Conservation (phyloP, 176 grass and related monocot species). For the Musa itinerans region DNA sequence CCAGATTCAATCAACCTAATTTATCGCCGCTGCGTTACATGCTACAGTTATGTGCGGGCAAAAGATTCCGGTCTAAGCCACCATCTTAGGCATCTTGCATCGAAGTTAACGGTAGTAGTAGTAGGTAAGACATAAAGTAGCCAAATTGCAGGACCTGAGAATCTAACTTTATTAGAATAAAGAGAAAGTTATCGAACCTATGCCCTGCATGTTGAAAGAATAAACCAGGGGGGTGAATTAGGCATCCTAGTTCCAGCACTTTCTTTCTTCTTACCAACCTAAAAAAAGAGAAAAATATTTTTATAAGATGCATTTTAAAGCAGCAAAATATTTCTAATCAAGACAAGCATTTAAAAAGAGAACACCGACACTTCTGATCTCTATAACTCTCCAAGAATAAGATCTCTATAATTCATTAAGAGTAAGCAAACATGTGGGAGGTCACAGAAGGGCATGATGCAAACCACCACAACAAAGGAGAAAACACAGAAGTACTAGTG, state of each 20-base stretch:
- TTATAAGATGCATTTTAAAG: not conserved
- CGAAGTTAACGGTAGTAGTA: not conserved
- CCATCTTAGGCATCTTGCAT: not conserved
- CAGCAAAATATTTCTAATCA: not conserved
- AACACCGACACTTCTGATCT: no score
- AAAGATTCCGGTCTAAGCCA: no score
- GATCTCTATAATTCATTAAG: no score
- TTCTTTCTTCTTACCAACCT: constrained; percentile 66
- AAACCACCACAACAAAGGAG: not conserved
- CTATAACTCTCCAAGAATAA: no score
- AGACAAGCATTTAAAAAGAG: not conserved
- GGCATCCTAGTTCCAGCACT: constrained; percentile 31
- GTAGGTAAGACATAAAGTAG: no score
- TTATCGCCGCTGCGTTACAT: no score
- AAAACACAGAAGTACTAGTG: not conserved
- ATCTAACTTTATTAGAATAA: not conserved
- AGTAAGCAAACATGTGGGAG: no score
- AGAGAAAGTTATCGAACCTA: constrained; percentile 32
- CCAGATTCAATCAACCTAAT: no score
- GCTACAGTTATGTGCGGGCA: no score
- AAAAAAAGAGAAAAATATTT: constrained; percentile 9
- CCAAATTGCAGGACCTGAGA: no score
- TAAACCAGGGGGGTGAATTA: constrained; percentile 57
- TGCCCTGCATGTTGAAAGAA: constrained; percentile 96
- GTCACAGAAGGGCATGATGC: no score